These are phyloP conservation scores for Scleroderma citrinum DNA, from an alignment of 768 basidiomycete genomes.

Conservation along the genomic window DNA sequence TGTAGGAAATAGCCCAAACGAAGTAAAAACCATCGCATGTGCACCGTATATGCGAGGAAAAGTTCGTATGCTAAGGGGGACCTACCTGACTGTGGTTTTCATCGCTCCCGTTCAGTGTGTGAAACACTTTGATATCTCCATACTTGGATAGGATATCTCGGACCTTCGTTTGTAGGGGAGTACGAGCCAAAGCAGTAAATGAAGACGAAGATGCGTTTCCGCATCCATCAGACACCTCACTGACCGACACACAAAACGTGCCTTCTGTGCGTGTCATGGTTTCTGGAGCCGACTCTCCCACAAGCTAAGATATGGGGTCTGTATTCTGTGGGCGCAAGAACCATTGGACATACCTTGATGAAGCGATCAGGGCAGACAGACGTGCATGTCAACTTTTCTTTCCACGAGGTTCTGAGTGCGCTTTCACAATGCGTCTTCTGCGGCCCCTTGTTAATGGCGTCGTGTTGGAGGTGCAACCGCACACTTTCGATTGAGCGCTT, in stretches of 20 bases:
- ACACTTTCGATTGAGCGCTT: constrained; percentile 33
- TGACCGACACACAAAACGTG: constrained; percentile 44
- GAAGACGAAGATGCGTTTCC: constrained; percentile 15
- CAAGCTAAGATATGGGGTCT: constrained; percentile 34
- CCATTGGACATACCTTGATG: constrained; percentile 30
- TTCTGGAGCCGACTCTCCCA: constrained; percentile 41
- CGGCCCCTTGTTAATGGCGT: constrained; percentile 5
- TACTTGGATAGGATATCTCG: constrained; percentile 25
- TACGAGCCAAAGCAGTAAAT: constrained; percentile 14
- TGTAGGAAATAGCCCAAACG: background rate
- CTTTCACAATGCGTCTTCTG: constrained; percentile 3
- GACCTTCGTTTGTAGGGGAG: constrained; percentile 23
- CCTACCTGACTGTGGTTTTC: constrained; percentile 24
- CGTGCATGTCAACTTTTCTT: constrained; percentile 33
- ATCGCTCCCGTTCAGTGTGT: constrained; percentile 19
- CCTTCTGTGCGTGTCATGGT: constrained; percentile 50
- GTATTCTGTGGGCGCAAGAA: constrained; percentile 1
- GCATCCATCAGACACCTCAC: constrained; percentile 13
- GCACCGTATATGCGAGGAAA: background rate
- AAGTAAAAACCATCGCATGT: background rate
- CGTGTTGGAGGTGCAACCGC: constrained; percentile 3
- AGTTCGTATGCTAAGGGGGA: constrained; percentile 5
- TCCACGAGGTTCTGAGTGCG: constrained; percentile 10
- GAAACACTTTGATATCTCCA: constrained; percentile 27
- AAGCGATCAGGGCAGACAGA: constrained; percentile 44